phyloP scores from a whole-genome alignment of 2,329 filamentous ascomycete genomes.

The Aspergillus tubingensis region DNA sequence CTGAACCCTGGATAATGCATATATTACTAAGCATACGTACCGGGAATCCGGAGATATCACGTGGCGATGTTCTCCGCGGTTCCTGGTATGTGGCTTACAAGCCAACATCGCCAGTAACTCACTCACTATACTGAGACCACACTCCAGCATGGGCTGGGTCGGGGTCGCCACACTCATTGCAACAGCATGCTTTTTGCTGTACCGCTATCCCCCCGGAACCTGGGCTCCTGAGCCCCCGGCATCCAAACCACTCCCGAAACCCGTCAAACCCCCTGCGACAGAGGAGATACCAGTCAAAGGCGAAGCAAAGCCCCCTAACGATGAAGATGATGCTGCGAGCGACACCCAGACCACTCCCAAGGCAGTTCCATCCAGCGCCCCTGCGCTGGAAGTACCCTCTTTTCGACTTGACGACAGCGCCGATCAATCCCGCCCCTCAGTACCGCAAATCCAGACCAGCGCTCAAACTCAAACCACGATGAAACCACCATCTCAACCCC shows the following conservation, averaged over 20 bases:
- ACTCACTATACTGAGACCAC: not conserved
- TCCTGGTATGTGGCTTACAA: not conserved
- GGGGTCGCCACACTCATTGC: constrained; percentile 42
- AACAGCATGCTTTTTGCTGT: constrained; percentile 44
- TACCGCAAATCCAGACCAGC: constrained; percentile 12
- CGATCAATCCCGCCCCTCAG: not conserved
- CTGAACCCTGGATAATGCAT: not conserved
- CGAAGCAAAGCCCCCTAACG: constrained; percentile 8
- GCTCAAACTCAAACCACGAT: constrained; percentile 12
- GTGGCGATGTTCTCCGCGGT: not conserved
- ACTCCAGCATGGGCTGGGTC: constrained; percentile 45
- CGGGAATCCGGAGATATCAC: not conserved
- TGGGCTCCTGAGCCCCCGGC: constrained; percentile 30
- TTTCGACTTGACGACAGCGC: constrained; percentile 31
- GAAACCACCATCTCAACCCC: constrained; percentile 8
- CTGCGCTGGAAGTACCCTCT: constrained; percentile 33
- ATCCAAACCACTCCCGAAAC: constrained; percentile 19
- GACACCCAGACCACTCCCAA: constrained; percentile 41
- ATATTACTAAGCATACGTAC: not conserved
- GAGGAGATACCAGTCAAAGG: constrained; percentile 16
- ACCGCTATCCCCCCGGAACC: constrained; percentile 40
- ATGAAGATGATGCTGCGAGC: constrained; percentile 19
- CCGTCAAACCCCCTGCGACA: constrained; percentile 11
- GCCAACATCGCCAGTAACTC: not conserved
- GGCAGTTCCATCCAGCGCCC: constrained; percentile 30